A percentile compares a stretch with the other conserved stretches of the same genome.
Evolutionary conservation across 208 protist genomes (phyloP).

Genomic region (Wallacemonas rigidus): DNA sequence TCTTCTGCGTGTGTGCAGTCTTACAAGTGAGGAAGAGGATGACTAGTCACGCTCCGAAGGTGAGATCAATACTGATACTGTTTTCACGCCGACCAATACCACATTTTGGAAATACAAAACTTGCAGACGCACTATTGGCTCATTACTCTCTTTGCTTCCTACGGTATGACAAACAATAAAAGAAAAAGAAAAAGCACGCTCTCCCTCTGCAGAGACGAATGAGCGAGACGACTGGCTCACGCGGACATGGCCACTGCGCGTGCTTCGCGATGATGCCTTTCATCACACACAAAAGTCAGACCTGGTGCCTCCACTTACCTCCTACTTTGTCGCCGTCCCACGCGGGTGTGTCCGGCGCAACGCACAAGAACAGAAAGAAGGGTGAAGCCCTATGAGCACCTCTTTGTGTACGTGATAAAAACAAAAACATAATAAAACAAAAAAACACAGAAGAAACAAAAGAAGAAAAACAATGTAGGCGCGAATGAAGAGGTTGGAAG

Average conservation of each 20-base stretch:
- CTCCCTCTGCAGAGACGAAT: constrained; percentile 8
- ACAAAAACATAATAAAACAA: not conserved
- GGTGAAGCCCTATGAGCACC: no score
- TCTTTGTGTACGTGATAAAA: constrained; percentile 3
- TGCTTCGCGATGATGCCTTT: no score
- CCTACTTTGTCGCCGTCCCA: no score
- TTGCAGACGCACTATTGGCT: not conserved
- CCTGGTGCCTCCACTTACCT: no score
- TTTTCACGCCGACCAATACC: no score
- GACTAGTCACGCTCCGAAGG: not conserved
- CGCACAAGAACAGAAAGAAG: no score
- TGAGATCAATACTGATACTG: no score
- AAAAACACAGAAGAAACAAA: constrained; percentile 12
- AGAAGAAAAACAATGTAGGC: not conserved
- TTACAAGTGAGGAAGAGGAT: constrained; percentile 20
- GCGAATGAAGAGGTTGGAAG: not conserved
- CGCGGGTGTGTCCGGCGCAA: no score
- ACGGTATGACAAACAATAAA: constrained; percentile 8
- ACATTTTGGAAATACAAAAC: constrained; percentile 19
- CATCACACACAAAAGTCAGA: no score
- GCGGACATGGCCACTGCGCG: not conserved
- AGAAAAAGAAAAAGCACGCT: constrained; percentile 10
- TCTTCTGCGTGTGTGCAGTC: not conserved
- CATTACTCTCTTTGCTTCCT: not conserved
- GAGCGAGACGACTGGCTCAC: constrained; percentile 14